Conservation (phyloP, 768 basidiomycete genomes). For the Rubroboletus satanas region DNA sequence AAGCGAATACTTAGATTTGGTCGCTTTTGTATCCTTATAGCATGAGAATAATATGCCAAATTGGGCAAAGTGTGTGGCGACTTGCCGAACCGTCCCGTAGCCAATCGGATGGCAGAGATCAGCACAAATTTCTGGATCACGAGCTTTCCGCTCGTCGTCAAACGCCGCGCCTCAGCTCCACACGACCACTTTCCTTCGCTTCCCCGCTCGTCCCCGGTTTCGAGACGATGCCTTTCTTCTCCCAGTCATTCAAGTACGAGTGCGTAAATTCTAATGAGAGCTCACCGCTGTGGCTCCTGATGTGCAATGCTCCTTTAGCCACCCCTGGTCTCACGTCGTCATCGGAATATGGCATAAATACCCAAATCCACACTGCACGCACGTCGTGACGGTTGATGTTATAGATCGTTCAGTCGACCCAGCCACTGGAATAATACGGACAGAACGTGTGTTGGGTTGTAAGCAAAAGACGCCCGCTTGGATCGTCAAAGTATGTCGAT, state of each 20-base stretch:
- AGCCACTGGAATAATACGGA: conserved; percentile 82
- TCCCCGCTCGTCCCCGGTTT: conserved; percentile 22
- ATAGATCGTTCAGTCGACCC: conserved; percentile 82
- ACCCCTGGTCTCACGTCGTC: conserved; percentile 87
- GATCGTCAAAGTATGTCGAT: conserved; percentile 79
- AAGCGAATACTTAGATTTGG: not conserved
- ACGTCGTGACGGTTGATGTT: conserved; percentile 85
- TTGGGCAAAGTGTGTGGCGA: not conserved
- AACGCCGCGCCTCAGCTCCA: conserved; percentile 12
- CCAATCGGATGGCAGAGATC: conserved; percentile 29
- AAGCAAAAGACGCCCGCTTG: conserved; percentile 89
- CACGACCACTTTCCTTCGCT: conserved; percentile 22
- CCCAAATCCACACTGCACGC: conserved; percentile 88
- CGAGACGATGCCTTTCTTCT: conserved; percentile 76
- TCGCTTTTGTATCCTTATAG: not conserved
- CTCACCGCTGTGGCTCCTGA: conserved; percentile 5
- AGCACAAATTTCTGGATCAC: conserved; percentile 13
- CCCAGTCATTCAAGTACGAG: conserved; percentile 82
- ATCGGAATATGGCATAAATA: conserved; percentile 96
- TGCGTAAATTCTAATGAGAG: conserved; percentile 37
- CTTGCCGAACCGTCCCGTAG: conserved; percentile 17
- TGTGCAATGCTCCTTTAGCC: conserved; percentile 42
- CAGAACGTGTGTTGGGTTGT: conserved; percentile 85
- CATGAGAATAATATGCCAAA: conserved; percentile 8
- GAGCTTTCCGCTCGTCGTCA: conserved; percentile 8